Percentiles rank a stretch among this genome's conserved stretches.
Evolutionary conservation across 805 yeast genomes (phyloP).

Genomic region (Naumovozyma baii): DNA sequence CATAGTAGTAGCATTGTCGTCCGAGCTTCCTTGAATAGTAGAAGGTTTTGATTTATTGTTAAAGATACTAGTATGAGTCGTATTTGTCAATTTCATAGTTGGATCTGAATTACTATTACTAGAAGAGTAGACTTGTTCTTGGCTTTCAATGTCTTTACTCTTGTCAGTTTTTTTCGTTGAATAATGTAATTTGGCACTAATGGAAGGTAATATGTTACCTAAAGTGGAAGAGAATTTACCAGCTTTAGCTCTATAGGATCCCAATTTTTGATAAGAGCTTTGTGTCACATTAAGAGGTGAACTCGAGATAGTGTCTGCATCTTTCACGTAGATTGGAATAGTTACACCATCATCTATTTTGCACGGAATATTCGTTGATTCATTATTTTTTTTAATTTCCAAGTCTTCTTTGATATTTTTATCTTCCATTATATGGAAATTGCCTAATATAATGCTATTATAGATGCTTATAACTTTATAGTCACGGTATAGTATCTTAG

Average conservation of each 20-base stretch:
- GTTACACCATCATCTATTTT: too few species aligned
- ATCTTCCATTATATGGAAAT: too few species aligned
- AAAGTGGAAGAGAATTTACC: conserved; percentile 29
- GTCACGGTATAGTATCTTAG: too few species aligned
- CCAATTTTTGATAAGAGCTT: conserved; percentile 21
- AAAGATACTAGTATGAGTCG: neutral
- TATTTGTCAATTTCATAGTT: neutral
- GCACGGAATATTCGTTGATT: too few species aligned
- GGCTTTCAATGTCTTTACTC: conserved; percentile 1
- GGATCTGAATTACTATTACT: neutral
- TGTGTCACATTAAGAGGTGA: neutral
- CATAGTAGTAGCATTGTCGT: neutral
- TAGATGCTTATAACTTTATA: too few species aligned
- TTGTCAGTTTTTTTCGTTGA: conserved; percentile 5
- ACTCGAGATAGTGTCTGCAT: too few species aligned
- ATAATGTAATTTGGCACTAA: conserved; percentile 29
- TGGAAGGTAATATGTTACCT: conserved; percentile 28
- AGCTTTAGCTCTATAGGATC: conserved; percentile 29
- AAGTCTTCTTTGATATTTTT: too few species aligned
- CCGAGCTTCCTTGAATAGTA: neutral
- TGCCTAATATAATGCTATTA: too few species aligned
- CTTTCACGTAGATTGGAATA: too few species aligned
- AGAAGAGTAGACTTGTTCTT: neutral
- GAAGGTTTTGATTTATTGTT: neutral
- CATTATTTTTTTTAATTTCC: too few species aligned